Evolutionary conservation across 1,284 basidiomycete genomes (phyloP).

Genomic region (Sanghuangporus baumii): DNA sequence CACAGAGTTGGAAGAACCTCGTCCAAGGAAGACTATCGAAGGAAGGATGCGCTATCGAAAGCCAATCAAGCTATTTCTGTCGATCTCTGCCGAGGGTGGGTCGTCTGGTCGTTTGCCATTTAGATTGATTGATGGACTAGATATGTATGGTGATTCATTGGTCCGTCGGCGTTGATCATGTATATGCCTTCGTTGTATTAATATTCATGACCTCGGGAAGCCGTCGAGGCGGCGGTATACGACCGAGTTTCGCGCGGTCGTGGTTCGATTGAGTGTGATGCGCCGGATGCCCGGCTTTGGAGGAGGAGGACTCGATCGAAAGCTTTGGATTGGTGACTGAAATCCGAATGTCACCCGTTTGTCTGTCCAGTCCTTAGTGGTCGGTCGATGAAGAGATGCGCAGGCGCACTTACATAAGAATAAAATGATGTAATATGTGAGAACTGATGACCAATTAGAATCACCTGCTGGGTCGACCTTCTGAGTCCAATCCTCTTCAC

Average conservation of each 20-base stretch:
- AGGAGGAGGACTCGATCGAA: background rate
- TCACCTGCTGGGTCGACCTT: background rate
- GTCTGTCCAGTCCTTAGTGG: too few species aligned
- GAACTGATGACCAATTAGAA: background rate
- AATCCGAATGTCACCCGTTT: too few species aligned
- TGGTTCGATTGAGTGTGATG: background rate
- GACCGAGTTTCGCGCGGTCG: slow-evolving; percentile 2
- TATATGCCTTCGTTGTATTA: background rate
- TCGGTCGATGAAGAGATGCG: too few species aligned
- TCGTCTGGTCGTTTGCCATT: background rate
- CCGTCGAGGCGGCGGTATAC: background rate
- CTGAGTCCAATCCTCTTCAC: background rate
- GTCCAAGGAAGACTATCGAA: background rate
- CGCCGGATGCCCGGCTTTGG: background rate
- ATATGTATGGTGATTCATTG: background rate
- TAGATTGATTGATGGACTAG: background rate
- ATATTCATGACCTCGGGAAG: background rate
- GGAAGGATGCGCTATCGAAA: slow-evolving; percentile 3
- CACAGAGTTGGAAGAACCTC: background rate
- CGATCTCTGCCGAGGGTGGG: background rate
- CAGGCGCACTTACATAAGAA: background rate
- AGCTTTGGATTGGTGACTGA: too few species aligned
- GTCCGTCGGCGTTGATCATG: background rate
- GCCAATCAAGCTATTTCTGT: slow-evolving; percentile 7
- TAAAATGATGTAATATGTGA: background rate